Percentiles rank a stretch among this genome's conserved stretches.
These are phyloP conservation scores for Letharia lupina DNA, from an alignment of 495 filamentous ascomycete species.

Conservation along the genomic window DNA sequence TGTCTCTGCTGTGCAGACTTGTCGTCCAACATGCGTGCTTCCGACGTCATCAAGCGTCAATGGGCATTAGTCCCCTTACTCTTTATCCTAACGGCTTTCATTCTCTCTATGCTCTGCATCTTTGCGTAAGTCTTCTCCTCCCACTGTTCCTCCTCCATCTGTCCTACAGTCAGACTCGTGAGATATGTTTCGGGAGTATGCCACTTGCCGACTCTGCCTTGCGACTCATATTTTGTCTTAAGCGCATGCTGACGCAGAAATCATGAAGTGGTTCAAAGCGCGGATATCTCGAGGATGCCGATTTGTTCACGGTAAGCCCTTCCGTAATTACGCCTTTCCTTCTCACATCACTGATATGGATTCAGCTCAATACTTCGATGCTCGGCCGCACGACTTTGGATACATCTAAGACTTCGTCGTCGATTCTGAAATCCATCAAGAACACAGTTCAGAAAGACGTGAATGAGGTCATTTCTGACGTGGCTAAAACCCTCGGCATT, in stretches of 20 bases:
- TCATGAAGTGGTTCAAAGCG: constrained; percentile 1
- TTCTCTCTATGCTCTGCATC: constrained; percentile 60
- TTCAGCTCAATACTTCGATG: constrained; percentile 55
- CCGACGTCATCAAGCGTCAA: not conserved
- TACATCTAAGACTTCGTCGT: constrained; percentile 22
- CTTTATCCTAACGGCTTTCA: constrained; percentile 44
- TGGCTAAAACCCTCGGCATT: constrained; percentile 46
- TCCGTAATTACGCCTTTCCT: constrained; percentile 16
- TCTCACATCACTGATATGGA: constrained; percentile 3
- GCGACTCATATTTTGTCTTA: not conserved
- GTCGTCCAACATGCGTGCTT: constrained; percentile 3
- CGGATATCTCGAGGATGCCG: constrained; percentile 52
- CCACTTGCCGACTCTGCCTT: not conserved
- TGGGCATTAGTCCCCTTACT: constrained; percentile 6
- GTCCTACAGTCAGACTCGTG: constrained; percentile 40
- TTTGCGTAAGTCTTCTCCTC: constrained; percentile 39
- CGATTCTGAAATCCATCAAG: constrained; percentile 24
- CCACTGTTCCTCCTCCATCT: not conserved
- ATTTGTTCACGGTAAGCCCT: constrained; percentile 55
- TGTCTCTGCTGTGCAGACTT: constrained; percentile 12
- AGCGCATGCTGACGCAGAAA: constrained; percentile 44
- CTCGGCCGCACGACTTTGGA: constrained; percentile 46
- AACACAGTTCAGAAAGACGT: constrained; percentile 26
- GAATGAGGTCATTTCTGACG: constrained; percentile 35
- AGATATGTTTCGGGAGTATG: constrained; percentile 43